Evolutionary conservation across 208 protist species (phyloP).

Genomic region (Leishmania braziliensis): DNA sequence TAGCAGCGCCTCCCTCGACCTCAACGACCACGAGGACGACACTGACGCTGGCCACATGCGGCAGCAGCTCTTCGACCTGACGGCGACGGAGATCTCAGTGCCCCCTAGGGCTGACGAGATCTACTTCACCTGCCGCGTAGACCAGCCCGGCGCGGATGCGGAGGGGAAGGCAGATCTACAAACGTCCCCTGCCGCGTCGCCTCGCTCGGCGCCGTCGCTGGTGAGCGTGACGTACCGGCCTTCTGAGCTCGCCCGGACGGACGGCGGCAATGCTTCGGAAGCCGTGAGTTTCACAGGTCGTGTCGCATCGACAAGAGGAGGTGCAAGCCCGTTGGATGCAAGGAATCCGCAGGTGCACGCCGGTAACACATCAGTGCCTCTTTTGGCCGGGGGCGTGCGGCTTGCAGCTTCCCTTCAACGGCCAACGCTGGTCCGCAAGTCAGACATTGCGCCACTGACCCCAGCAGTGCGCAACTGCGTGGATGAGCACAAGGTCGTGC

Average conservation of each 20-base stretch:
- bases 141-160: not conserved
- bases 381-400: not conserved
- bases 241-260: slow-evolving; percentile 21
- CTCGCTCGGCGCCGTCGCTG: slow-evolving; percentile 37
- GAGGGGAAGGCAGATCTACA: no score
- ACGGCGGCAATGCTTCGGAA: not conserved
- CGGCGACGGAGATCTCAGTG: slow-evolving; percentile 1
- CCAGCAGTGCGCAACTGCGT: not conserved
- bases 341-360: not conserved
- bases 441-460: not conserved
- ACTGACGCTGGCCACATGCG: slow-evolving; percentile 26
- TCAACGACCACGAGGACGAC: slow-evolving; percentile 35
- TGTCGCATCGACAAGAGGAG: not conserved
- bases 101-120: not conserved
- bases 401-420: slow-evolving; percentile 18
- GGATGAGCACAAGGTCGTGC: not conserved
- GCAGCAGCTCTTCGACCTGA: slow-evolving; percentile 22
- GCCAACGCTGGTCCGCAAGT: slow-evolving; percentile 17
- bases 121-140: not conserved
- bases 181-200: slow-evolving; percentile 4
- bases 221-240: slow-evolving; percentile 48
- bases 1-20: slow-evolving; percentile 37
- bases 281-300: not conserved
- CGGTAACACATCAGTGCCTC: not conserved
- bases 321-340: not conserved